Base-by-base conservation (phyloP, 1,284 basidiomycete species). In the Ganoderma meredithae region DNA sequence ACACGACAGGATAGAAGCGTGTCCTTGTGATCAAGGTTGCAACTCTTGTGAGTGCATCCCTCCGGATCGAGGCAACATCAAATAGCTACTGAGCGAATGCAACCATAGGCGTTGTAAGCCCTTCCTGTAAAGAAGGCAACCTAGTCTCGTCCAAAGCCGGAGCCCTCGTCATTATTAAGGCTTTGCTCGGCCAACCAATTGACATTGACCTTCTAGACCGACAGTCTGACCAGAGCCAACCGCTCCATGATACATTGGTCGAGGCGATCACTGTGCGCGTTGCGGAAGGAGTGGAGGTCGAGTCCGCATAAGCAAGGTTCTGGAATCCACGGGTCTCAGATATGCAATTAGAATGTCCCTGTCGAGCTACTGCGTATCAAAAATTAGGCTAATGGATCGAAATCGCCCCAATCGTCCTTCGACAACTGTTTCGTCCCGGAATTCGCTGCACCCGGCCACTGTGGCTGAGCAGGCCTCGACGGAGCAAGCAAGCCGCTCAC, bases 341-440 rank as follows among this genome's bases (percentile, higher is more conserved):
- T 77, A 79, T 66, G 73, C 31, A 5, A 39, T 36, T 47, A 69
- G 40, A 58, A 59, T 65, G 68, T 44, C 15, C 53, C 33, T 43
- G 61, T 31, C 25, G 17, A 64, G 66, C 69, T 63, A 60, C 36
- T 10, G 36, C 36, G 36, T 56, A 66, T 44, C 19, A 70, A 67
- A 68, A 64, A 60, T 81, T 75, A 87, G 59, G 82, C 81, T 56
- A 93, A 80, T 39, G 93, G 93, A 81, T 95, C 93, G 76, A 95
- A 95, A 76, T 93, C 93, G 31, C 87, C 88, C 91, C 91, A 94
- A 69, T 90, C 90, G 71, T 87, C 84, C 73, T 89, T 89, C 41
- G 88, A 83, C 17, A 85, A 77, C 66, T 84, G 86, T 65, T 84
- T 88, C 22, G 81, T 68, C 41, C 83, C 27, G 5, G 36, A 70